Evolutionary conservation across 169 alveolate species (phyloP).

Genomic region (Ichthyophthirius multifiliis): DNA sequence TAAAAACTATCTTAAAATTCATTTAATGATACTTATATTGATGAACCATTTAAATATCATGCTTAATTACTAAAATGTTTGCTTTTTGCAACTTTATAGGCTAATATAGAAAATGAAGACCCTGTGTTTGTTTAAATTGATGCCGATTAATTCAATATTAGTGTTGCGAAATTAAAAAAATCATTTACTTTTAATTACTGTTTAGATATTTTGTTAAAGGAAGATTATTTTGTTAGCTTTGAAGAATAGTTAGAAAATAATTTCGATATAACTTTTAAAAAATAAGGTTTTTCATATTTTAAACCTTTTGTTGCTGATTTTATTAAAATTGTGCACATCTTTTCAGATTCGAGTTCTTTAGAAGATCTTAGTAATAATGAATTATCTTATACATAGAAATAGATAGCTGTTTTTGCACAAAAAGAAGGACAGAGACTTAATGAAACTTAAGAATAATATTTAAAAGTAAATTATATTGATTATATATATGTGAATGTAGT

Average conservation of each 20-base stretch:
- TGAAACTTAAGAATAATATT: not conserved
- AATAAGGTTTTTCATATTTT: not conserved
- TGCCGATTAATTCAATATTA: conserved; percentile 30
- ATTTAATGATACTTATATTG: conserved; percentile 24
- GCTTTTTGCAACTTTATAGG: not conserved
- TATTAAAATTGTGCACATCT: not conserved
- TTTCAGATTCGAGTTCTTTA: not conserved
- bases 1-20: not conserved
- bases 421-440: not conserved
- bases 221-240: conserved; percentile 15
- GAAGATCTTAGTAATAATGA: not conserved
- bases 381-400: not conserved
- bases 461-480: not conserved
- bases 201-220: not conserved
- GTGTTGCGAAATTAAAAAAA: conserved; percentile 35
- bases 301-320: not conserved
- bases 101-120: not conserved
- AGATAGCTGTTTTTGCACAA: not conserved
- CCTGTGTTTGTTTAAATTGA: not conserved
- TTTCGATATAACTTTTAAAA: not conserved
- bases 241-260: not conserved
- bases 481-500: not conserved
- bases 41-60: conserved; percentile 39
- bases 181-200: conserved; percentile 5
- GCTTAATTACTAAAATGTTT: not conserved